Evolutionary conservation across 495 filamentous ascomycete species (phyloP), one percentile per base, ranked within the genome.

Genomic region (Diplogelasinospora grovesii): DNA sequence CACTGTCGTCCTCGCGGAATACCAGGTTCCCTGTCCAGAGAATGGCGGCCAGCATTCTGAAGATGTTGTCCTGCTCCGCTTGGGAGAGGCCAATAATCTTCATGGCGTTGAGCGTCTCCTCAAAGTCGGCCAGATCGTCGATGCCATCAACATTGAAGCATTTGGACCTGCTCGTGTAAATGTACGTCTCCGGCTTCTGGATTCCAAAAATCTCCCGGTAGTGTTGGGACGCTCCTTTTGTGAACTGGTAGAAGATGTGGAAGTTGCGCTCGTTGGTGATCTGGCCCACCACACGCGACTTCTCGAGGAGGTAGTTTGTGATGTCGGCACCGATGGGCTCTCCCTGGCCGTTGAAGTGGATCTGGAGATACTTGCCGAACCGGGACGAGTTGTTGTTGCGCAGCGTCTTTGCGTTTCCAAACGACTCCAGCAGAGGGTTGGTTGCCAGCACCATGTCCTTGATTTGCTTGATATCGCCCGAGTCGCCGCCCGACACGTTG

Each of bases 361-460:
- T 79, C 59, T 97, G 92, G 36, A 99, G 65, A 58, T 99, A 99
- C 60, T 99, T 99, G 55, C 93, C 93, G 64, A 97, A 97, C 15
- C 93, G 78, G 11, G 89, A 95, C 18, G 92, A 97, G 66, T 99
- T 99, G 71, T 99, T 97, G 64, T 99, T 99, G 48, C 93, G 77
- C 59, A 97, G 65, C 10, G 93, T 99, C 66, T 97, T 97, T 20
- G 93, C 93, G 57, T 97, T 97, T 52, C 93, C 93, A 50, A 99
- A 99, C 3, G 90, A 95, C 63, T 99, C 93, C 9, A 99, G 74
- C 33, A 99, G 66, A 16, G 93, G 93, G 65, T 99, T 99, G 16
- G 93, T 99, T 43, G 93, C 93, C 56, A 97, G 71, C 46, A 97
- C 90, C 92, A 97, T 97, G 53, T 97, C 87, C 65, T 97, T 99